Evolutionary conservation across 2,329 filamentous ascomycete species (phyloP).

Genomic region (Penicillium sclerotigenum): DNA sequence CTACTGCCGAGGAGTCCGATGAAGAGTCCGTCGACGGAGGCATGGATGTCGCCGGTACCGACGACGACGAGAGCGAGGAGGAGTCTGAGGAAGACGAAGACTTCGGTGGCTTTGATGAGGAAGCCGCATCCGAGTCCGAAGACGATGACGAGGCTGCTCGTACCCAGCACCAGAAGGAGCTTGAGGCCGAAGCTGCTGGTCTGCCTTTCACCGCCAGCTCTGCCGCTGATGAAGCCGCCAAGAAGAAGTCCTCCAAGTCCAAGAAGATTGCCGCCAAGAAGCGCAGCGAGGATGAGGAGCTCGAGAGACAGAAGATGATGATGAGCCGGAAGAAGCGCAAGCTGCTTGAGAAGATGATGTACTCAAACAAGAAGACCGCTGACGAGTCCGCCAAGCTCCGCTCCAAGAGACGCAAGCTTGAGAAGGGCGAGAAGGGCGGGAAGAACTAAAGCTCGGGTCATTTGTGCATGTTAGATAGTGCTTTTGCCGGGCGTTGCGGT

Average conservation of each 20-base stretch:
- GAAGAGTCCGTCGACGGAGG: slow-evolving; percentile 48
- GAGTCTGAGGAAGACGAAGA: slow-evolving; percentile 46
- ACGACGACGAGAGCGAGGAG: slow-evolving; percentile 46
- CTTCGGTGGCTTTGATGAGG: slow-evolving; percentile 52
- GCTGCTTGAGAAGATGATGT: slow-evolving; percentile 95
- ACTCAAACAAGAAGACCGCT: slow-evolving; percentile 90
- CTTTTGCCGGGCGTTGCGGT: slow-evolving; percentile 22
- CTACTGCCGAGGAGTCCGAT: slow-evolving; percentile 32
- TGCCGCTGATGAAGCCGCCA: slow-evolving; percentile 58
- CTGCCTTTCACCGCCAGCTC: slow-evolving; percentile 47
- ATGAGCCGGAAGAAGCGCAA: slow-evolving; percentile 97
- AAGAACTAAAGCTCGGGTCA: slow-evolving; percentile 6
- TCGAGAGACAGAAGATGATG: slow-evolving; percentile 96
- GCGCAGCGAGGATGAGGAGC: slow-evolving; percentile 72
- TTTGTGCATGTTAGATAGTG: slow-evolving; percentile 16
- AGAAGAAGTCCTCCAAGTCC: slow-evolving; percentile 66
- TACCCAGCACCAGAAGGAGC: slow-evolving; percentile 76
- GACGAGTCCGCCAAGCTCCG: slow-evolving; percentile 83
- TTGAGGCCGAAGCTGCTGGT: slow-evolving; percentile 87
- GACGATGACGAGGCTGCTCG: slow-evolving; percentile 62
- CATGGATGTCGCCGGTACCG: slow-evolving; percentile 50
- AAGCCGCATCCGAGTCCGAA: slow-evolving; percentile 47
- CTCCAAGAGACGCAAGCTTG: slow-evolving; percentile 84
- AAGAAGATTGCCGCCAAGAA: slow-evolving; percentile 66
- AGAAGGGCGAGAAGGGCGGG: slow-evolving; percentile 49